Conservation (phyloP, 2,329 filamentous ascomycete genomes). For the Fusarium liriodendri region DNA sequence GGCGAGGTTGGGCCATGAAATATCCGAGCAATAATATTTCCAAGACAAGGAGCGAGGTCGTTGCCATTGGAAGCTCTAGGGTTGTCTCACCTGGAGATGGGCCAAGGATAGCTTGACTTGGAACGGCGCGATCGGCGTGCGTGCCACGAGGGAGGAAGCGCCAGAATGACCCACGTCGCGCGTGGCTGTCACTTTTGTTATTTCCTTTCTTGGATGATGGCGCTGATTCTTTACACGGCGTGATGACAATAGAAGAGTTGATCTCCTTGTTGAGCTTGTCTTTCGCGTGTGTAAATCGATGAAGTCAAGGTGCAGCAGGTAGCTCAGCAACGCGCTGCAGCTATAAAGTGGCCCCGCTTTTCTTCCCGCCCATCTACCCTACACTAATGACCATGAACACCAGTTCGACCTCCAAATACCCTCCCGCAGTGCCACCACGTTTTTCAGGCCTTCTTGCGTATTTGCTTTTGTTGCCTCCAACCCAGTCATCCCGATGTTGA, state of each 20-base stretch:
- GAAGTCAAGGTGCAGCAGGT: background rate
- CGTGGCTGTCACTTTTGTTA: background rate
- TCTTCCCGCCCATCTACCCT: constrained; percentile 14
- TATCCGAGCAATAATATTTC: background rate
- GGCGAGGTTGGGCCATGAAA: constrained; percentile 9
- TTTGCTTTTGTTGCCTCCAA: background rate
- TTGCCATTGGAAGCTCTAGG: constrained; percentile 7
- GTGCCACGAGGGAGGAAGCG: constrained; percentile 7
- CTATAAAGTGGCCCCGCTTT: background rate
- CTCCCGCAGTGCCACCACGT: background rate
- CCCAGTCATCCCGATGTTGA: background rate
- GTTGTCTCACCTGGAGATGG: constrained; percentile 24
- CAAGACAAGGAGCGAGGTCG: background rate
- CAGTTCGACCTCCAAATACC: background rate
- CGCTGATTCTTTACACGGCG: background rate
- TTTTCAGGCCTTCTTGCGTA: background rate
- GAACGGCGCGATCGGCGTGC: background rate
- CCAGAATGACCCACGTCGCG: background rate
- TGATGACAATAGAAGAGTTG: background rate
- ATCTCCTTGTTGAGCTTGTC: background rate
- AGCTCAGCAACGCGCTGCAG: constrained; percentile 1
- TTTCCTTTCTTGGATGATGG: background rate
- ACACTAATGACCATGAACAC: background rate
- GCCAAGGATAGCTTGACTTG: background rate
- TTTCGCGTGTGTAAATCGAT: background rate